phyloP scores from a whole-genome alignment of 2,329 filamentous ascomycete genomes.

The Penicillium sp. region DNA sequence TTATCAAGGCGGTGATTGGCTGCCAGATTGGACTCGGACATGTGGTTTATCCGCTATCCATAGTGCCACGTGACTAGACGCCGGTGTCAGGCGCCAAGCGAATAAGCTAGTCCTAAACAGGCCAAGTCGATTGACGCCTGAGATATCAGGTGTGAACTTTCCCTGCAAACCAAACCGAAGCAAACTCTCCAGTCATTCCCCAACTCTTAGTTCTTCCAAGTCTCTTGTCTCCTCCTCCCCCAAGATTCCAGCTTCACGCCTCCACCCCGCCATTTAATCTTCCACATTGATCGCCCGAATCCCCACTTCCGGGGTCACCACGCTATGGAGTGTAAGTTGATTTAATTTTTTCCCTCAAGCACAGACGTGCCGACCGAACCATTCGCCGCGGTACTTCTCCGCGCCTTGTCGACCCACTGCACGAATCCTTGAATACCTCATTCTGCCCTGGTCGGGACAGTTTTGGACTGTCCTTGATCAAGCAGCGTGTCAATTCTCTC shows the following conservation, averaged over 20 bases:
- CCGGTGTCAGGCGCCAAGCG: slow-evolving; percentile 17
- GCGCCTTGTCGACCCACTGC: slow-evolving; percentile 40
- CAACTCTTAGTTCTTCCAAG: slow-evolving; percentile 38
- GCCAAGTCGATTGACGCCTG: slow-evolving; percentile 23
- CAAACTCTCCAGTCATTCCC: slow-evolving; percentile 28
- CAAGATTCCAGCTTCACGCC: slow-evolving; percentile 16
- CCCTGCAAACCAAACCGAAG: slow-evolving; percentile 16
- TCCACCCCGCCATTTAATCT: slow-evolving; percentile 31
- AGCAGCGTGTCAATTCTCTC: slow-evolving; percentile 17
- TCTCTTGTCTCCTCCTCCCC: slow-evolving; percentile 33
- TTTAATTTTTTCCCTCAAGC: slow-evolving; percentile 31
- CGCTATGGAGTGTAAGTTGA: slow-evolving; percentile 59
- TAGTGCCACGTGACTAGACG: slow-evolving; percentile 15
- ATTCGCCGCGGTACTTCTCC: slow-evolving; percentile 40
- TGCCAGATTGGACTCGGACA: neutral
- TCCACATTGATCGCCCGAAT: slow-evolving; percentile 34
- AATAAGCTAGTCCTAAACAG: slow-evolving; percentile 16
- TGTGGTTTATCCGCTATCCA: neutral
- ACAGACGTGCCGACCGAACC: slow-evolving; percentile 31
- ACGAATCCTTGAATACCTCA: slow-evolving; percentile 26
- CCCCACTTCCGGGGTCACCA: slow-evolving; percentile 47
- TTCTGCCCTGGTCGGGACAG: slow-evolving; percentile 18
- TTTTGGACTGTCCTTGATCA: slow-evolving; percentile 16
- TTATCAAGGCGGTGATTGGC: slow-evolving; percentile 22
- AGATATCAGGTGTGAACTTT: slow-evolving; percentile 24